These are phyloP conservation scores for Colletotrichum kahawae DNA, from an alignment of 2,329 filamentous ascomycete species.

Conservation along the genomic window DNA sequence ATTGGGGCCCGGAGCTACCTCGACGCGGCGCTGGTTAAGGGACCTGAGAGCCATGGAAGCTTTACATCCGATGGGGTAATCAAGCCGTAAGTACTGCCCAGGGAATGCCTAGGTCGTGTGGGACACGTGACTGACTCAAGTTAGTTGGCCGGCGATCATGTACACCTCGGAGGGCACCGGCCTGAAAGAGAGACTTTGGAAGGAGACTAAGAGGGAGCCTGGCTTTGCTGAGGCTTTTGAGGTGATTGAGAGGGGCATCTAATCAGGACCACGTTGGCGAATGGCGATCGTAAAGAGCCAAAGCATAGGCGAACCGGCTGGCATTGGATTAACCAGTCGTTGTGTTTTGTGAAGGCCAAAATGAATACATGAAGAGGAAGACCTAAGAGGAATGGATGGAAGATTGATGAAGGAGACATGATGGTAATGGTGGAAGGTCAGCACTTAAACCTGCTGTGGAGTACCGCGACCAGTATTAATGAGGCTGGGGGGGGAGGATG, in stretches of 20 bases:
- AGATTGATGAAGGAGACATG: too few relatives aligned
- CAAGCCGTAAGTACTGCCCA: conserved; percentile 41
- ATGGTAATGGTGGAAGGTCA: too few relatives aligned
- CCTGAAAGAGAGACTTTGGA: conserved; percentile 8
- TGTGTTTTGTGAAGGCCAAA: too few relatives aligned
- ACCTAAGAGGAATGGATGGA: too few relatives aligned
- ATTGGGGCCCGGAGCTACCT: conserved; percentile 50
- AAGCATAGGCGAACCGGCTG: too few relatives aligned
- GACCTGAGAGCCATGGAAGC: conserved; percentile 52
- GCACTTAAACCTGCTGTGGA: too few relatives aligned
- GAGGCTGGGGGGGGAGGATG: too few relatives aligned
- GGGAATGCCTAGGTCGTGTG: accelerated
- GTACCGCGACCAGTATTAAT: too few relatives aligned
- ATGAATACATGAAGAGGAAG: too few relatives aligned
- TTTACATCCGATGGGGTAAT: conserved; percentile 52
- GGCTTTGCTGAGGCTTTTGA: conserved; percentile 16
- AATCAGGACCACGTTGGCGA: accelerated
- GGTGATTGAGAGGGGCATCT: background rate
- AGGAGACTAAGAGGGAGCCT: conserved; percentile 14
- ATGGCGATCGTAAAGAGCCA: too few relatives aligned
- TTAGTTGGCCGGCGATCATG: conserved; percentile 16
- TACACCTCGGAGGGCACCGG: conserved; percentile 14
- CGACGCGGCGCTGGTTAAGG: conserved; percentile 49
- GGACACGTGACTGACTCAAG: background rate
- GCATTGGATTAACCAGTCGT: too few relatives aligned